Evolutionary conservation across 2,329 filamentous ascomycete species (phyloP).

Genomic region (Aspergillus novoparasiticus): DNA sequence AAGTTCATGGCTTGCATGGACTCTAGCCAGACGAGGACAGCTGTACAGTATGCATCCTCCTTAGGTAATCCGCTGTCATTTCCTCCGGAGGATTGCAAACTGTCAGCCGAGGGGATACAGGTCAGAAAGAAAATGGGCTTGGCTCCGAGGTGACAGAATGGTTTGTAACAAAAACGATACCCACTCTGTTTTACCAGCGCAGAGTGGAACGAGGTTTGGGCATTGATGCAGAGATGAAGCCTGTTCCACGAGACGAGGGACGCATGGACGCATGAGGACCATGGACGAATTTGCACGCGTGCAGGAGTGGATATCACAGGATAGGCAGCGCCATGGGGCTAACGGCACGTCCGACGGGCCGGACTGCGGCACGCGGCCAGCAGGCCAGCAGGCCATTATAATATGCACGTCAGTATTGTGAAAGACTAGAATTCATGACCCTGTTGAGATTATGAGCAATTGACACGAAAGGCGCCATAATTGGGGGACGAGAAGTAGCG

Average conservation of each 20-base stretch:
- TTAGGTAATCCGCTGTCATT: conserved; percentile 1
- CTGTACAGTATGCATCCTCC: conserved; percentile 8
- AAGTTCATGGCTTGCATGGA: conserved; percentile 23
- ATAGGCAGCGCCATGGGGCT: conserved; percentile 23
- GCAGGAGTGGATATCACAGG: conserved; percentile 25
- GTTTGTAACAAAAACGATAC: conserved; percentile 8
- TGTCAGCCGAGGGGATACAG: neutral
- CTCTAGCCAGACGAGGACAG: conserved; percentile 12
- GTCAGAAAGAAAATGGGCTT: conserved; percentile 5
- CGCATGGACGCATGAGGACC: conserved; percentile 9
- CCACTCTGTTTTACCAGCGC: conserved; percentile 7
- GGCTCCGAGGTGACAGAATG: conserved; percentile 7
- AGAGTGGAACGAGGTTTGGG: conserved; percentile 19
- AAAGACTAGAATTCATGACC: conserved; percentile 16
- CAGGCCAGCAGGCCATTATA: conserved; percentile 20
- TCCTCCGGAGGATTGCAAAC: neutral
- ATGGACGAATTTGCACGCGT: conserved; percentile 23
- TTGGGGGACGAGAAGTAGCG: conserved; percentile 27
- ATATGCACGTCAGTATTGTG: conserved; percentile 24
- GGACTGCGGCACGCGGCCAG: conserved; percentile 26
- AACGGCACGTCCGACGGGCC: conserved; percentile 28
- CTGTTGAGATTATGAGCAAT: conserved; percentile 13
- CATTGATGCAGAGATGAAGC: conserved; percentile 24
- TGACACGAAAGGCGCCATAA: conserved; percentile 25
- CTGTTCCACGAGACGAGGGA: conserved; percentile 9